Percentiles rank a stretch among this genome's conserved stretches.
Evolutionary conservation across 108 stramenopile genomes (phyloP).

Genomic region (Pseudonitzschia multistriata): DNA sequence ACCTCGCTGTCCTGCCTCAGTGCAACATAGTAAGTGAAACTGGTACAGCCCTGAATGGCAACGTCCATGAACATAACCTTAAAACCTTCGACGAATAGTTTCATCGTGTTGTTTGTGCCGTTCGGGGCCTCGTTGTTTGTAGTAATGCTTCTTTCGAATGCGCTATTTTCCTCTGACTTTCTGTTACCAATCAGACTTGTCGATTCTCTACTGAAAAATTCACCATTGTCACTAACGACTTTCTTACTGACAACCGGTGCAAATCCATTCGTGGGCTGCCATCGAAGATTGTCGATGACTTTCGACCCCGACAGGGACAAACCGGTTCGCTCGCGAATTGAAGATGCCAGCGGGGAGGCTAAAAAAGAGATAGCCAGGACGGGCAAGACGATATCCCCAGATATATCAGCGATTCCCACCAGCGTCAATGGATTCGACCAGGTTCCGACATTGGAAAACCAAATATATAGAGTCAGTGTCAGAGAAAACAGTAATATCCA

Average conservation of each 20-base stretch:
- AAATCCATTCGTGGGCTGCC: too few species aligned
- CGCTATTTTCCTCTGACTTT: too few species aligned
- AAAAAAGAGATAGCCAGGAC: background rate
- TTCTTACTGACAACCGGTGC: background rate
- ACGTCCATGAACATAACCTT: background rate
- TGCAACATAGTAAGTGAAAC: background rate
- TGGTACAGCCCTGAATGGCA: background rate
- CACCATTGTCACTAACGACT: too few species aligned
- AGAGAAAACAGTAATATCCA: background rate
- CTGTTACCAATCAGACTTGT: too few species aligned
- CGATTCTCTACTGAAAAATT: too few species aligned
- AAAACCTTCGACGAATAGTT: too few species aligned
- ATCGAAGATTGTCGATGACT: background rate
- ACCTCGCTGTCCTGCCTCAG: background rate
- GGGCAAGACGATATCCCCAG: background rate
- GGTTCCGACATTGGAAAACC: background rate
- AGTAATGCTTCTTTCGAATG: background rate
- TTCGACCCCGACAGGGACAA: too few species aligned
- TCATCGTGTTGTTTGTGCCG: too few species aligned
- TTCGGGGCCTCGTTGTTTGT: too few species aligned
- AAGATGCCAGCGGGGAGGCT: background rate
- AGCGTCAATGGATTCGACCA: background rate
- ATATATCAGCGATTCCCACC: background rate
- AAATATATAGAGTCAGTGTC: background rate
- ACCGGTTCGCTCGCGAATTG: background rate